Percentiles rank a stretch among this genome's conserved stretches.
phyloP scores from a whole-genome alignment of 108 stramenopile species.

The Epithemia pelagica region DNA sequence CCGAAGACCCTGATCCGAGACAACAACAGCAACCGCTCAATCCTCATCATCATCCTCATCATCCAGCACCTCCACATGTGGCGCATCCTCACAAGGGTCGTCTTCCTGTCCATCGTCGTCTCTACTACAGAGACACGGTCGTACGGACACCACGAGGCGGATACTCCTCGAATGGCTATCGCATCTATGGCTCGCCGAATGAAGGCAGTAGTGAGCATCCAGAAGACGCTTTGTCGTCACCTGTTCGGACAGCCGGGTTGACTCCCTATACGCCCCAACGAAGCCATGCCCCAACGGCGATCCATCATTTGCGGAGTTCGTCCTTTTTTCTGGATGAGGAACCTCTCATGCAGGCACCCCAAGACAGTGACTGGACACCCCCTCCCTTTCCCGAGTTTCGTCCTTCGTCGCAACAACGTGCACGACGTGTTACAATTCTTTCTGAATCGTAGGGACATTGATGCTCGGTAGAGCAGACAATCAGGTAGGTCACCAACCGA shows the following conservation, averaged over 20 bases:
- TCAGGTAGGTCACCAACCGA: too few relatives aligned
- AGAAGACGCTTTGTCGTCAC: neutral
- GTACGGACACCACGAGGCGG: neutral
- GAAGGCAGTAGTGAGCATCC: neutral
- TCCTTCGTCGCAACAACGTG: neutral
- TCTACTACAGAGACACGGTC: neutral
- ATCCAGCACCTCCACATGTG: neutral
- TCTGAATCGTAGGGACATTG: too few relatives aligned
- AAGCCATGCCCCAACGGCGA: neutral
- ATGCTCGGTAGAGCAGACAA: too few relatives aligned
- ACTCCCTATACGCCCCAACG: neutral
- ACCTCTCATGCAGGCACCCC: neutral
- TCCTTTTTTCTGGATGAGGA: neutral
- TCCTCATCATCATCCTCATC: neutral
- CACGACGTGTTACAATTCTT: too few relatives aligned
- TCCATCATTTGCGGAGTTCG: neutral
- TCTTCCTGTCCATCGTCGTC: neutral
- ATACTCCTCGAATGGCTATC: neutral
- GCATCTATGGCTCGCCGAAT: neutral
- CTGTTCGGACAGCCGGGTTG: neutral
- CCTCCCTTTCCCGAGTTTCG: neutral
- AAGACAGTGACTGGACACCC: neutral
- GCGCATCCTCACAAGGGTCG: neutral
- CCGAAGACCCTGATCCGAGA: neutral
- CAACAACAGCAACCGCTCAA: neutral